A percentile compares a stretch with the other conserved stretches of the same genome.
Conservation (phyloP, 768 basidiomycete species). For the Epithele typhae region DNA sequence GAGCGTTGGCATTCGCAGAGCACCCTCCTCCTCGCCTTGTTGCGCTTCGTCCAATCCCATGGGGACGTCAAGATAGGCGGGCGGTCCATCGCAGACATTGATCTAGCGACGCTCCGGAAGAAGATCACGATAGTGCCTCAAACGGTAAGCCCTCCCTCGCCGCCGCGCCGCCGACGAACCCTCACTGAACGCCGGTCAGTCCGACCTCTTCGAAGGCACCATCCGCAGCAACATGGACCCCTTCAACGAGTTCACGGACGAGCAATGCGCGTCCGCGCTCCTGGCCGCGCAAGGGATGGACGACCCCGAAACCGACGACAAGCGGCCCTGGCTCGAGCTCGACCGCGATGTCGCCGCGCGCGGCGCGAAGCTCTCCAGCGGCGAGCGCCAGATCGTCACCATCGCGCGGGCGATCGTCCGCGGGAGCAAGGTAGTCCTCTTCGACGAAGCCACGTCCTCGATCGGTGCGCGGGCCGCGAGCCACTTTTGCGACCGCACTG, state of each 20-base stretch:
- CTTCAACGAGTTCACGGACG: constrained; percentile 38
- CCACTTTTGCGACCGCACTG: no score
- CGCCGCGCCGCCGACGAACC: neutral
- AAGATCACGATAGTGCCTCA: constrained; percentile 60
- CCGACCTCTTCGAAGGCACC: constrained; percentile 49
- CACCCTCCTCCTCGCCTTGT: constrained; percentile 45
- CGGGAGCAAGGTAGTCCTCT: constrained; percentile 48
- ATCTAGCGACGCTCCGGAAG: constrained; percentile 46
- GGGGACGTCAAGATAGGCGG: no score
- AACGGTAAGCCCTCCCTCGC: constrained; percentile 23
- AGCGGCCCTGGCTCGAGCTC: constrained; percentile 31
- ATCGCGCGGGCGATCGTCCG: constrained; percentile 55
- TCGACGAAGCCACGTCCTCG: constrained; percentile 44
- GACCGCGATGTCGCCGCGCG: constrained; percentile 37
- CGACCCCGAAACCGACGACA: constrained; percentile 32
- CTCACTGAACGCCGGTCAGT: constrained; percentile 26
- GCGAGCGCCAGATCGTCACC: constrained; percentile 57
- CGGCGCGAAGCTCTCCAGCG: constrained; percentile 44
- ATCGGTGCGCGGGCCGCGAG: neutral
- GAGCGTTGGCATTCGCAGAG: constrained; percentile 25
- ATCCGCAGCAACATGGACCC: constrained; percentile 57
- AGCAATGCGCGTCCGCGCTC: constrained; percentile 47
- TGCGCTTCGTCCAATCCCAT: constrained; percentile 39
- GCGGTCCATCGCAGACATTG: constrained; percentile 36
- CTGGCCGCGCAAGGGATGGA: constrained; percentile 43